Evolutionary conservation across 208 protist genomes (phyloP).

Genomic region (Trypanosomatidae sp.): DNA sequence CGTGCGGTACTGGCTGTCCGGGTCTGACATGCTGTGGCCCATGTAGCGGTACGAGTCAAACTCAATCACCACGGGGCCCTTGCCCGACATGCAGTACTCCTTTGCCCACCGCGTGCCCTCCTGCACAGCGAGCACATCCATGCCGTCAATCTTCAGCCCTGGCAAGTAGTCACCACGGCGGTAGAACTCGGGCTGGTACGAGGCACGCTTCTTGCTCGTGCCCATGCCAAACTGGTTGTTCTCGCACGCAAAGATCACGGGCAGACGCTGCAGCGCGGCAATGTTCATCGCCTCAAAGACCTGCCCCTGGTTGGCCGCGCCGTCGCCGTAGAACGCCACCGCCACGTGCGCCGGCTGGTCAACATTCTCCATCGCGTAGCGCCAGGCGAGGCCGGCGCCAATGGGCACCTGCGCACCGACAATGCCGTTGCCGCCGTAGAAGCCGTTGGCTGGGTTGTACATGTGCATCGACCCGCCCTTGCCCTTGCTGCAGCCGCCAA

Average conservation of each 20-base stretch:
- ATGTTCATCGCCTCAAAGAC: constrained; percentile 98
- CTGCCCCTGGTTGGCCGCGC: constrained; percentile 97
- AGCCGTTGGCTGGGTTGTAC: constrained; percentile 87
- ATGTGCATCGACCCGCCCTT: constrained; percentile 98
- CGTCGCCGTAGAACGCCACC: constrained; percentile 94
- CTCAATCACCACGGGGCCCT: constrained; percentile 94
- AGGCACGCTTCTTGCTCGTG: constrained; percentile 85
- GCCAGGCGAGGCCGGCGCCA: constrained; percentile 93
- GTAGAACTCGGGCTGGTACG: constrained; percentile 92
- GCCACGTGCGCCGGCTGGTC: constrained; percentile 79
- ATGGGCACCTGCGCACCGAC: constrained; percentile 95
- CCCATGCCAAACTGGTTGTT: constrained; percentile 99
- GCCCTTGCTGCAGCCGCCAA: constrained; percentile 84
- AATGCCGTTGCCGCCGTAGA: constrained; percentile 98
- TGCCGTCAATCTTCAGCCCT: constrained; percentile 94
- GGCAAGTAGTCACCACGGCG: constrained; percentile 94
- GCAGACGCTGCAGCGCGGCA: constrained; percentile 95
- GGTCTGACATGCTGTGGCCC: constrained; percentile 98
- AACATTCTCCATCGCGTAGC: constrained; percentile 68
- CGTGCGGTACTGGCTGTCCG: constrained; percentile 94
- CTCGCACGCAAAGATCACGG: constrained; percentile 94
- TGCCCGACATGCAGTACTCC: constrained; percentile 62
- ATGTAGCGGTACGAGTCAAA: constrained; percentile 95
- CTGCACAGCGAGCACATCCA: constrained; percentile 94
- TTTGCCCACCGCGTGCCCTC: constrained; percentile 83